phyloP scores from a whole-genome alignment of 2,329 filamentous ascomycete genomes.

The Penicillium sp. region DNA sequence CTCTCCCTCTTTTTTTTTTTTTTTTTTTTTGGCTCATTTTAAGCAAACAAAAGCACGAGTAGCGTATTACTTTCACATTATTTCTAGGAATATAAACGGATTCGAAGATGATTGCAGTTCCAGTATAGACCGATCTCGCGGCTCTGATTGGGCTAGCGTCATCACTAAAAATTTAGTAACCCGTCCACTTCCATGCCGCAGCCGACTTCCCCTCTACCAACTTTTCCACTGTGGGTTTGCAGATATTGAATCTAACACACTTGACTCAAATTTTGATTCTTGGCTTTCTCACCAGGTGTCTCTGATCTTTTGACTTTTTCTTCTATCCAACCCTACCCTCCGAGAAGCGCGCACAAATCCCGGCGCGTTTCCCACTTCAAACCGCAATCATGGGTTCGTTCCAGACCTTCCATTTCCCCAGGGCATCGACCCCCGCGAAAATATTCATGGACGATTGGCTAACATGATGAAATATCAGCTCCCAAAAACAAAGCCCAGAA shows the following conservation, averaged over 20 bases:
- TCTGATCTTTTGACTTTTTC: conserved; percentile 22
- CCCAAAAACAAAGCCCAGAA: conserved; percentile 93
- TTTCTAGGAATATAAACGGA: not conserved
- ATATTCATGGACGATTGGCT: conserved; percentile 2
- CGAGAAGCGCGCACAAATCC: conserved; percentile 43
- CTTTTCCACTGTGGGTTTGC: conserved; percentile 25
- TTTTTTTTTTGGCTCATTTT: too few relatives aligned
- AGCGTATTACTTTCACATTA: not conserved
- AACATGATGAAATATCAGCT: conserved; percentile 36
- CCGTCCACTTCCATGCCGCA: conserved; percentile 33
- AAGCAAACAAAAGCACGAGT: not conserved
- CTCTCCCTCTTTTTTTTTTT: too few relatives aligned
- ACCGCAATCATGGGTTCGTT: conserved; percentile 62
- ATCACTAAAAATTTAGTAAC: conserved; percentile 45
- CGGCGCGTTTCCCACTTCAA: conserved; percentile 42
- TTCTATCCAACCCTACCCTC: conserved; percentile 24
- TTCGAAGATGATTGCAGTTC: not conserved
- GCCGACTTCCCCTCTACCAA: conserved; percentile 31
- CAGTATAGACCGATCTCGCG: conserved; percentile 17
- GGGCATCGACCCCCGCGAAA: not conserved
- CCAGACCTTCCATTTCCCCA: conserved; percentile 14
- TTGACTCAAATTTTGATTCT: conserved; percentile 25
- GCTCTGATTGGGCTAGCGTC: conserved; percentile 45
- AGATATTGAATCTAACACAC: conserved; percentile 19
- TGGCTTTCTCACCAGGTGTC: conserved; percentile 20